Conservation (phyloP, 139 green algal species). For the Coccomyxa sp. region DNA sequence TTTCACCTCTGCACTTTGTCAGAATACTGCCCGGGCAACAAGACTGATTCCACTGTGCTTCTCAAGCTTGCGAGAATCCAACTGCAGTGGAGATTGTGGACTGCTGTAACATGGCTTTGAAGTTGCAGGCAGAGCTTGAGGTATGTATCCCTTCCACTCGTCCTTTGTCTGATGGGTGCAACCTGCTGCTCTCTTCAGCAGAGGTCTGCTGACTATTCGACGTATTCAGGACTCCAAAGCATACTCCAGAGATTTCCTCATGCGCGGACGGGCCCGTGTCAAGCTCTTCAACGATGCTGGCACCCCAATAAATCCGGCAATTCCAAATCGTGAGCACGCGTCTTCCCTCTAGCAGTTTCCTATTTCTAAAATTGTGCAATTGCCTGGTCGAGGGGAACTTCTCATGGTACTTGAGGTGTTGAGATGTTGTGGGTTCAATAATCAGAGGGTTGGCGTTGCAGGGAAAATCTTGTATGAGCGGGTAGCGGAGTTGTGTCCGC, state of each 20-base stretch:
- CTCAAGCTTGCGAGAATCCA: conserved; percentile 46
- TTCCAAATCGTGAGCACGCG: conserved; percentile 39
- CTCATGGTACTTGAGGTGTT: too few relatives aligned
- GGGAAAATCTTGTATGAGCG: conserved; percentile 29
- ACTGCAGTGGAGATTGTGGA: conserved; percentile 49
- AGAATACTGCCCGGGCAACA: not conserved
- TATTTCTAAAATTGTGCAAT: too few relatives aligned
- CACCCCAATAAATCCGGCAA: conserved; percentile 37
- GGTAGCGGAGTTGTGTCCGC: conserved; percentile 35
- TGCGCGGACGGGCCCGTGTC: conserved; percentile 49
- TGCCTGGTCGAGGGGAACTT: too few relatives aligned
- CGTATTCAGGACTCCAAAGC: conserved; percentile 41
- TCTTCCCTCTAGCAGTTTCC: too few relatives aligned
- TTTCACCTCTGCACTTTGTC: too few relatives aligned
- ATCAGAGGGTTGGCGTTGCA: not conserved
- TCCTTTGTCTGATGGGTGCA: not conserved
- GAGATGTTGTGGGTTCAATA: too few relatives aligned
- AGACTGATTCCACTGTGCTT: not conserved
- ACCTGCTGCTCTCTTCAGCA: not conserved
- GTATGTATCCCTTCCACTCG: conserved; percentile 2
- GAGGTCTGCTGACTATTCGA: not conserved
- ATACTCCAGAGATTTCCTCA: conserved; percentile 53
- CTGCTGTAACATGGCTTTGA: conserved; percentile 31
- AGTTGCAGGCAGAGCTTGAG: conserved; percentile 37
- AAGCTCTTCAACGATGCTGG: conserved; percentile 44